These are phyloP conservation scores for Fusarium avenaceum DNA, from an alignment of 2,329 filamentous ascomycete species.

Conservation along the genomic window DNA sequence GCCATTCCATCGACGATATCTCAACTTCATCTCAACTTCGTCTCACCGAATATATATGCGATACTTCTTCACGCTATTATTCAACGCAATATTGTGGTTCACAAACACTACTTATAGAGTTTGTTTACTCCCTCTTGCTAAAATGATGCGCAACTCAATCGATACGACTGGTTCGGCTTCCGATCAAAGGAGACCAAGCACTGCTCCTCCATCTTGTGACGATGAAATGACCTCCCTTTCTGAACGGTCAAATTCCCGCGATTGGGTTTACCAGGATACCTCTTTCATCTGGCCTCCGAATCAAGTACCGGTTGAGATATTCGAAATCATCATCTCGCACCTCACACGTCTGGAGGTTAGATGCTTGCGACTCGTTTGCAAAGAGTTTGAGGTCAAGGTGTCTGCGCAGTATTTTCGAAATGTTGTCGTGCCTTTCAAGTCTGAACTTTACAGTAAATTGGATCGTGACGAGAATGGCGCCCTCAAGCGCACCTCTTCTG, in stretches of 20 bases:
- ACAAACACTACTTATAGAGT: neutral
- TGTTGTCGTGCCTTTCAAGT: slow-evolving; percentile 75
- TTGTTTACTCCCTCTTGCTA: neutral
- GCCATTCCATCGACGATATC: slow-evolving; percentile 30
- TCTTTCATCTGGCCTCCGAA: slow-evolving; percentile 51
- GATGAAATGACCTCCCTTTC: slow-evolving; percentile 21
- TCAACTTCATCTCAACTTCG: slow-evolving; percentile 10
- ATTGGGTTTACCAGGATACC: slow-evolving; percentile 2
- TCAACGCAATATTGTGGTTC: neutral
- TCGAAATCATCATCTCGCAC: slow-evolving; percentile 67
- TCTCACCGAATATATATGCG: slow-evolving; percentile 34
- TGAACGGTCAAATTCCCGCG: slow-evolving; percentile 19
- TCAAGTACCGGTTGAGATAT: slow-evolving; percentile 72
- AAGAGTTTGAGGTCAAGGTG: slow-evolving; percentile 68
- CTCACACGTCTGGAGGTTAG: slow-evolving; percentile 71
- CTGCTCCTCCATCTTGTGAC: slow-evolving; percentile 40
- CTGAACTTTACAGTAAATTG: slow-evolving; percentile 68
- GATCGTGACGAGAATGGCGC: slow-evolving; percentile 40
- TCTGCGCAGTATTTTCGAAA: slow-evolving; percentile 71
- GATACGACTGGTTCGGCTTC: slow-evolving; percentile 7
- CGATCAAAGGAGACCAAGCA: slow-evolving; percentile 28
- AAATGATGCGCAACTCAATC: slow-evolving; percentile 2
- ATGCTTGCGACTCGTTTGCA: slow-evolving; percentile 71
- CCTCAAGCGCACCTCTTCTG: slow-evolving; percentile 44
- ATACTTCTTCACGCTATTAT: slow-evolving; percentile 7